Evolutionary conservation across 1,284 basidiomycete species (phyloP).

Genomic region (Papiliotrema flavescens): DNA sequence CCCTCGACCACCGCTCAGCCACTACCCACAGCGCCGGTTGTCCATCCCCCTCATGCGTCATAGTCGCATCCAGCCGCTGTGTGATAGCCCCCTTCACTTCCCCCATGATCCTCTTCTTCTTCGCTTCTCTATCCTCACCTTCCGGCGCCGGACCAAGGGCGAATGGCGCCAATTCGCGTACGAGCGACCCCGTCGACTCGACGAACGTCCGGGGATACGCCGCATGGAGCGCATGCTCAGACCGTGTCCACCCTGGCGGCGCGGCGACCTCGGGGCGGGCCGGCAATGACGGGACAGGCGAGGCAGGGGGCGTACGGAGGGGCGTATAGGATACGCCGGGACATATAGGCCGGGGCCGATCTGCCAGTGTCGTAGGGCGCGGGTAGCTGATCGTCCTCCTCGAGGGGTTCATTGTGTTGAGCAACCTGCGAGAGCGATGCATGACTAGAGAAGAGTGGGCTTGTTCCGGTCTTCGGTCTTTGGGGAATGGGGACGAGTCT

Average conservation of each 20-base stretch:
- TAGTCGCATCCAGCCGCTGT: neutral
- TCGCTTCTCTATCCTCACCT: constrained; percentile 2
- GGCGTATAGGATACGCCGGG: neutral
- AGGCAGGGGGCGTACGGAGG: neutral
- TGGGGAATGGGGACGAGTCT: too few species aligned
- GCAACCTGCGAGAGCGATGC: too few species aligned
- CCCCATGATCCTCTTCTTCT: constrained; percentile 1
- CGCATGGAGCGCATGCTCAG: neutral
- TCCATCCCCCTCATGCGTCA: constrained; percentile 14
- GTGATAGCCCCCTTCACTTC: constrained; percentile 3
- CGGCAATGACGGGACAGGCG: neutral
- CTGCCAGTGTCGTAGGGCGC: neutral
- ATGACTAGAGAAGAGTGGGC: too few species aligned
- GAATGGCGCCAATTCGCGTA: neutral
- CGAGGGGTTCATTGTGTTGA: neutral
- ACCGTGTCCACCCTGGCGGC: constrained; percentile 1
- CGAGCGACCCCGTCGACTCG: neutral
- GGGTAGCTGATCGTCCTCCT: neutral
- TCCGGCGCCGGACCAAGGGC: neutral
- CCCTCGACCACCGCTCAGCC: constrained; percentile 23
- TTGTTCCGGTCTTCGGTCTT: too few species aligned
- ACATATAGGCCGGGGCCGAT: neutral
- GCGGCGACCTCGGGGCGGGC: neutral
- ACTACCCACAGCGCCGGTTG: constrained; percentile 46
- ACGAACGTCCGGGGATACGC: constrained; percentile 4